These are phyloP conservation scores for Xanthoceras sorbifolium DNA, from an alignment of 345 rosid species.

Conservation along the genomic window DNA sequence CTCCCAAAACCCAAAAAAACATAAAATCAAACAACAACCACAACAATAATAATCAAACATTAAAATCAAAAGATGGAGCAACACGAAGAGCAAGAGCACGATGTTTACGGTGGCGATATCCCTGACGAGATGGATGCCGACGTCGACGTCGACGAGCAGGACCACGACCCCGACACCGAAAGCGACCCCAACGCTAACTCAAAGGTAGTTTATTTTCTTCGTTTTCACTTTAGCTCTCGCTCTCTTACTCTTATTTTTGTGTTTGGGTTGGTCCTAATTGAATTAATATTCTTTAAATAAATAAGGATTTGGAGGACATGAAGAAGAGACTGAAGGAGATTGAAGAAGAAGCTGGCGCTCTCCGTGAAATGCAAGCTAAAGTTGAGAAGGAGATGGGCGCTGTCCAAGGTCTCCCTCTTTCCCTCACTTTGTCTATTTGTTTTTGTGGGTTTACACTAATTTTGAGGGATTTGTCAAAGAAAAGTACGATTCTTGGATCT, in stretches of 20 bases:
- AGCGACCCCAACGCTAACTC: conserved; percentile 58
- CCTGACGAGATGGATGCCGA: conserved; percentile 86
- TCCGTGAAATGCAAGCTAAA: conserved; percentile 99
- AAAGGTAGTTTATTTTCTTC: conserved; percentile 41
- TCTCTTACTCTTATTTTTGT: not conserved
- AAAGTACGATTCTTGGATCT: conserved; percentile 23
- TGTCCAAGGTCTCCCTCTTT: conserved; percentile 62
- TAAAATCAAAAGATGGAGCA: conserved; percentile 38
- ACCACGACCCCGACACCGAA: conserved; percentile 42
- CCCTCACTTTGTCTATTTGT: not conserved
- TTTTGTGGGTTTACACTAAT: too few species aligned
- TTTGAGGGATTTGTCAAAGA: not conserved
- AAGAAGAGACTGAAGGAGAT: conserved; percentile 94
- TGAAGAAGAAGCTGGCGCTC: conserved; percentile 96
- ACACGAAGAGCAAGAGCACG: conserved; percentile 78
- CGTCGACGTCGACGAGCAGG: conserved; percentile 56
- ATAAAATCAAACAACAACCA: not conserved
- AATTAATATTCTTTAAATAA: not conserved
- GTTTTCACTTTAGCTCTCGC: conserved; percentile 5
- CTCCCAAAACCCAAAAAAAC: conserved; percentile 15
- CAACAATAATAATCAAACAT: not conserved
- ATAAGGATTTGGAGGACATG: conserved; percentile 98
- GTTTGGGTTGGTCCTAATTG: not conserved
- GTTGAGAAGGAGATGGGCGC: conserved; percentile 99
- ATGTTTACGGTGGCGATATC: conserved; percentile 86